phyloP scores from a whole-genome alignment of 106 monocot species.

The Acorus calamus region DNA sequence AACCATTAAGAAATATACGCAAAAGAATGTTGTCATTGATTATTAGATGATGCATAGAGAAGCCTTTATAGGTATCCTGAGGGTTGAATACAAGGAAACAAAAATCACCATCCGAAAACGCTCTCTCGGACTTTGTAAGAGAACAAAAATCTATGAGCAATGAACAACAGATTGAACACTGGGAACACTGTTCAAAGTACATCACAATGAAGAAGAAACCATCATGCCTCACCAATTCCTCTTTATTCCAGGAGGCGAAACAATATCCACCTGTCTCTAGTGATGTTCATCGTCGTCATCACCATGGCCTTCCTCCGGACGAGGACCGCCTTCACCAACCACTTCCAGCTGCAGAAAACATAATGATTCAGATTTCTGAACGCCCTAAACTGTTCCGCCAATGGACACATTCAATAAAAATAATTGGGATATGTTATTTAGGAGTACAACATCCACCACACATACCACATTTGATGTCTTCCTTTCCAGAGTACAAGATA shows the following conservation, averaged over 20 bases:
- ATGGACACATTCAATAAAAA: not conserved
- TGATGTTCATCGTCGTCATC: constrained; percentile 33
- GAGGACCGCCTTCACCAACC: constrained; percentile 63
- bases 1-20: no score
- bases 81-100: not conserved
- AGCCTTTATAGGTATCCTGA: not conserved
- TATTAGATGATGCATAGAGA: not conserved
- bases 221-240: constrained; percentile 9
- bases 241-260: constrained; percentile 10
- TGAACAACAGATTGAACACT: constrained; percentile 2
- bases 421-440: not conserved
- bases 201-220: constrained; percentile 23
- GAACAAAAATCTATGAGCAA: not conserved
- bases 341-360: constrained; percentile 59
- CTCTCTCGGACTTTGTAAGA: no score
- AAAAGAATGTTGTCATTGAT: not conserved
- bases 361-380: no score
- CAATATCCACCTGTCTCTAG: not conserved
- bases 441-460: not conserved
- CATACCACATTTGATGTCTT: no score
- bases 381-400: no score
- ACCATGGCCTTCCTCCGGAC: constrained; percentile 46
- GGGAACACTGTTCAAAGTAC: constrained; percentile 3
- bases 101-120: not conserved
- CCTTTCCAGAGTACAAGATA: no score